Evolutionary conservation across 805 yeast genomes (phyloP).

Genomic region (Cyberlindnera japonica): DNA sequence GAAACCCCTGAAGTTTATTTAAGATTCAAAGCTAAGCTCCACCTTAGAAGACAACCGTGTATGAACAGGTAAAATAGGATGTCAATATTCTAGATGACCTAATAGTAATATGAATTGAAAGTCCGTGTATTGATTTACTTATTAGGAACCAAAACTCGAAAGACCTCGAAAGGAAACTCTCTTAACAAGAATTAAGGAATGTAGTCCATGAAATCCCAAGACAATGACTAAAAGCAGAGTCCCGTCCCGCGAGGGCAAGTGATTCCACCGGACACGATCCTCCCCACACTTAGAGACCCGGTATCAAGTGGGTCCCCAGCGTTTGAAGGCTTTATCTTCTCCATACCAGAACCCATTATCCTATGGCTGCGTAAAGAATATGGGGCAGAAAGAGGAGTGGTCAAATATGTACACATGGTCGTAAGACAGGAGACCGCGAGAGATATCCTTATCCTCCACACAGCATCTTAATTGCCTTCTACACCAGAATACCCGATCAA

Average conservation of each 20-base stretch:
- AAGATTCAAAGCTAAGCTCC: too few species aligned
- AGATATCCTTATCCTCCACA: slow-evolving; percentile 4
- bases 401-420: not conserved
- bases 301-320: slow-evolving; percentile 14
- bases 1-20: too few species aligned
- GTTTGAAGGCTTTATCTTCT: slow-evolving; percentile 51
- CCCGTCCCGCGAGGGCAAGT: slow-evolving; percentile 5
- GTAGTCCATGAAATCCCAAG: slow-evolving; percentile 7
- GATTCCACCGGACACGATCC: slow-evolving; percentile 43
- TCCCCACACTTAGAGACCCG: slow-evolving; percentile 27
- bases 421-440: not conserved
- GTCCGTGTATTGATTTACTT: too few species aligned
- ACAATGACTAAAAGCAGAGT: slow-evolving; percentile 1
- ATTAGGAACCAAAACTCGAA: too few species aligned
- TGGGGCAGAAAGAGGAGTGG: slow-evolving; percentile 65
- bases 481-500: too few species aligned
- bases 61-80: too few species aligned
- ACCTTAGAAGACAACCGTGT: too few species aligned
- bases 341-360: slow-evolving; percentile 59
- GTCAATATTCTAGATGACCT: too few species aligned
- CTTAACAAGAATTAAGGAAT: slow-evolving; percentile 1
- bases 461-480: too few species aligned
- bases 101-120: too few species aligned
- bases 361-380: slow-evolving; percentile 42
- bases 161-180: not conserved